phyloP scores from a whole-genome alignment of 2,329 filamentous ascomycete species.

The Monosporascus sp. region DNA sequence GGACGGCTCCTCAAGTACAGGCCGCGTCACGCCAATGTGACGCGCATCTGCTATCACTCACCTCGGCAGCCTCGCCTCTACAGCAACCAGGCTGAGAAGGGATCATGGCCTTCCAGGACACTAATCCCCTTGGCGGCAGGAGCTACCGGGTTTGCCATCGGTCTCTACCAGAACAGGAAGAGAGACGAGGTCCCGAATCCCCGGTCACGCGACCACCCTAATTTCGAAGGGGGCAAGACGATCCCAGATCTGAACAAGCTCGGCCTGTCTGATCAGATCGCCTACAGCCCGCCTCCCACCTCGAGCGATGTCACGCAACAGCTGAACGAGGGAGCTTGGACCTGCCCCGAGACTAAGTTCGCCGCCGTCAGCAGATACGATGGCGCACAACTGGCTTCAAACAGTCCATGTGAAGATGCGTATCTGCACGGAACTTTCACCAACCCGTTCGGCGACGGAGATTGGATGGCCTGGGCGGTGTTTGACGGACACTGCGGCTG shows the following conservation, averaged over 20 bases:
- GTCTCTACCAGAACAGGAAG: not conserved
- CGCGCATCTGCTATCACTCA: not conserved
- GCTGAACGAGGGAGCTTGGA: slow-evolving; percentile 22
- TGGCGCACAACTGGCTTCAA: slow-evolving; percentile 27
- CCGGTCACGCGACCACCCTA: not conserved
- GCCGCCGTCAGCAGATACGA: slow-evolving; percentile 23
- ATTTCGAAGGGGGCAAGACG: not conserved
- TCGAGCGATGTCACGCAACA: slow-evolving; percentile 21
- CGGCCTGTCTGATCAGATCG: slow-evolving; percentile 18
- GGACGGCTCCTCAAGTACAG: not conserved
- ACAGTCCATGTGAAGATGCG: slow-evolving; percentile 28
- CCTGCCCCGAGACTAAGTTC: slow-evolving; percentile 10
- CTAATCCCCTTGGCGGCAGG: not conserved
- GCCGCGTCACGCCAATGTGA: not conserved
- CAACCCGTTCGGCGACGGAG: slow-evolving; percentile 15
- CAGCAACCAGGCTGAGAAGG: not conserved
- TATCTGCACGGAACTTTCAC: slow-evolving; percentile 28
- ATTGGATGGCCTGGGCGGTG: slow-evolving; percentile 29
- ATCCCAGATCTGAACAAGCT: slow-evolving; percentile 22
- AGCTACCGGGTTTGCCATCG: not conserved
- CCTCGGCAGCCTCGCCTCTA: not conserved
- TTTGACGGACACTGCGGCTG: slow-evolving; percentile 32
- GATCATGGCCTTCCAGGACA: not conserved
- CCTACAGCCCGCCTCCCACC: slow-evolving; percentile 17
- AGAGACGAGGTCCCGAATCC: too few species aligned